These are phyloP conservation scores for Fusarium drepaniforme DNA, from an alignment of 2,329 filamentous ascomycete species.

Conservation along the genomic window DNA sequence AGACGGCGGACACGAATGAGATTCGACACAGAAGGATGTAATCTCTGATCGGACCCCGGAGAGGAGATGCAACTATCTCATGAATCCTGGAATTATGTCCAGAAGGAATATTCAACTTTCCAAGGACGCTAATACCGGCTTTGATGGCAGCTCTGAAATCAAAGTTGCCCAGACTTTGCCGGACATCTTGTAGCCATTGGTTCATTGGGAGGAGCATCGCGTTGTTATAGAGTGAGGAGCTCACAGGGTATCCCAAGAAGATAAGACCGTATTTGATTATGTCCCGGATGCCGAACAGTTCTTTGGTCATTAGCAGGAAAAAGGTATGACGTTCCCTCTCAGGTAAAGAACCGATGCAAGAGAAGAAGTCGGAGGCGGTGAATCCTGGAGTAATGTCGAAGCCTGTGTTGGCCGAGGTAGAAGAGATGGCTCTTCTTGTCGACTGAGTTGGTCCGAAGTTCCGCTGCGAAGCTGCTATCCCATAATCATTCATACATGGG, in stretches of 20 bases:
- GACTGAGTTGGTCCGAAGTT: neutral
- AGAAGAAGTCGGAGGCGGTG: constrained; percentile 1
- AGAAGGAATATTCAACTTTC: neutral
- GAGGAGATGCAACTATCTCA: neutral
- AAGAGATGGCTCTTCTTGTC: neutral
- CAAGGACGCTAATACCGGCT: neutral
- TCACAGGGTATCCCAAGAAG: neutral
- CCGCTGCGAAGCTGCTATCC: neutral
- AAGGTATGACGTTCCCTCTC: neutral
- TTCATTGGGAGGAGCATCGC: neutral
- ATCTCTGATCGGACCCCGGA: neutral
- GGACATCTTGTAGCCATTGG: neutral
- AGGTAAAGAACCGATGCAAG: neutral
- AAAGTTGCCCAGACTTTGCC: neutral
- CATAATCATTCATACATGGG: neutral
- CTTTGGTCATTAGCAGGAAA: neutral
- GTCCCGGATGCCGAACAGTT: neutral
- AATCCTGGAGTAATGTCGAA: neutral
- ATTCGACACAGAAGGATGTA: neutral
- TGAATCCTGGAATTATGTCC: neutral
- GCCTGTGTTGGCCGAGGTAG: neutral
- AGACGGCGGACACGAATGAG: neutral
- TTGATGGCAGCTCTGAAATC: neutral
- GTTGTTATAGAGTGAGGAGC: neutral
- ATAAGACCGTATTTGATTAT: neutral